Evolutionary conservation across 1,284 basidiomycete genomes (phyloP), one percentile per base, ranked within the genome.

Genomic region (Ganoderma meredithae): DNA sequence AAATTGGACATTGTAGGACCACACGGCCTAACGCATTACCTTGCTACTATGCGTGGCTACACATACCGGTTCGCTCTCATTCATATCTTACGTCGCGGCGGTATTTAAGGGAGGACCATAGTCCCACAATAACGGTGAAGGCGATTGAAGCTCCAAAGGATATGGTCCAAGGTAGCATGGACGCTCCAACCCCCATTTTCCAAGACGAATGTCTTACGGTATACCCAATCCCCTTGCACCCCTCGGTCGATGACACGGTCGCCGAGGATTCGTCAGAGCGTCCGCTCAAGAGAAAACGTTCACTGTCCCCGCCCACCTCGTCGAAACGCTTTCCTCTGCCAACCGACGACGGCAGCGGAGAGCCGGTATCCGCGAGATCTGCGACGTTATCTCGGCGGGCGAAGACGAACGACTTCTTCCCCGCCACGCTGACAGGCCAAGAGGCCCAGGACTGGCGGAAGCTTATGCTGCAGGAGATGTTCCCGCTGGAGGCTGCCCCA

Each of bases 1-100:
- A 81, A 84, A 52, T 67, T 97, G 43, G 81, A 87, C 36, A 76
- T 97, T 25, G 81, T 88, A 41, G 96, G 95, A 6, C 95, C 95
- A 0, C 84, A 84, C 8, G 94, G 93, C 31, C 79, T 93, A 25
- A 78, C 84, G 25, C 93, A 96, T 75, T 85, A 85, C 63, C 76
- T 97, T 47, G 92, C 93, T 15, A 87, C 92, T 1, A 90, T 90
- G 86, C 85, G 92, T 9, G 78, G 81, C 41, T 92, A 88, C 73
- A 83, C 85, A 1, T 88, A 82, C 71, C 85, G 92, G 92, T 92
- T 71, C 72, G 84, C 74, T n/a, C 40, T 39, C 27, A 53, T 15
- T 36, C 31, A 33, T 60, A 33, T 60, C 41, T 15, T 55, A 63
- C 10, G 1, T 4, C 12, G 22, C 1, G n/a, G 13, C 19, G 47